Evolutionary conservation across 2,329 filamentous ascomycete genomes (phyloP).

Genomic region (Xylogone sp.): DNA sequence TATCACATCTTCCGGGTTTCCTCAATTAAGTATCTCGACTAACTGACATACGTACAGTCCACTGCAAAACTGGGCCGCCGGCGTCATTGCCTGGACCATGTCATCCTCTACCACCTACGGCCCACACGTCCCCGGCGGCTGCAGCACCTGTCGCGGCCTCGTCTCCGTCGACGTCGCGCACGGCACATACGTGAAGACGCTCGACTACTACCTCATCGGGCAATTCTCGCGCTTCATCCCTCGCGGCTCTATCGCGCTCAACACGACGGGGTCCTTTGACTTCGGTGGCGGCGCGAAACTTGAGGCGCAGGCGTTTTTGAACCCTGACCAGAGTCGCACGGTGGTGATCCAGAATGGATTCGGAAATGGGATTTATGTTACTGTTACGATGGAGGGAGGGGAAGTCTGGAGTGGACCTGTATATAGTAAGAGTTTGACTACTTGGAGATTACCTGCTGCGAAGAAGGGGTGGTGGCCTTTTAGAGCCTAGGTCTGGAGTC

Average conservation of each 20-base stretch:
- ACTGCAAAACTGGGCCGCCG: conserved; percentile 44
- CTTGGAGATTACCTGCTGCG: conserved; percentile 24
- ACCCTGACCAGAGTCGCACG: conserved; percentile 41
- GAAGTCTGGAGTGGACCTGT: conserved; percentile 37
- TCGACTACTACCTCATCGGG: conserved; percentile 51
- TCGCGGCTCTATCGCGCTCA: conserved; percentile 38
- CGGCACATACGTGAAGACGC: conserved; percentile 40
- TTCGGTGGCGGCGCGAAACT: conserved; percentile 35
- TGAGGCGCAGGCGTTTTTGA: conserved; percentile 42
- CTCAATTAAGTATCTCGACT: too few relatives aligned
- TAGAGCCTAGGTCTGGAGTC: neutral
- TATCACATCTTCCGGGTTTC: too few relatives aligned
- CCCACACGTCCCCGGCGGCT: conserved; percentile 39
- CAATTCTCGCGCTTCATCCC: conserved; percentile 48
- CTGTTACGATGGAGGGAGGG: conserved; percentile 29
- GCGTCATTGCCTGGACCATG: conserved; percentile 41
- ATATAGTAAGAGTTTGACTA: conserved; percentile 31
- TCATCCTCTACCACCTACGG: conserved; percentile 40
- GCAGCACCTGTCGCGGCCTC: conserved; percentile 44
- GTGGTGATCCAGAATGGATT: conserved; percentile 46
- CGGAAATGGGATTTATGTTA: conserved; percentile 40
- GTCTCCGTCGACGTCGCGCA: conserved; percentile 47
- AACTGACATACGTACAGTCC: conserved; percentile 27
- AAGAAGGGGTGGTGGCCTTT: neutral
- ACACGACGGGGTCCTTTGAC: conserved; percentile 39